Base-by-base conservation (phyloP, 495 filamentous ascomycete genomes). In the Penicillium turbatum region DNA sequence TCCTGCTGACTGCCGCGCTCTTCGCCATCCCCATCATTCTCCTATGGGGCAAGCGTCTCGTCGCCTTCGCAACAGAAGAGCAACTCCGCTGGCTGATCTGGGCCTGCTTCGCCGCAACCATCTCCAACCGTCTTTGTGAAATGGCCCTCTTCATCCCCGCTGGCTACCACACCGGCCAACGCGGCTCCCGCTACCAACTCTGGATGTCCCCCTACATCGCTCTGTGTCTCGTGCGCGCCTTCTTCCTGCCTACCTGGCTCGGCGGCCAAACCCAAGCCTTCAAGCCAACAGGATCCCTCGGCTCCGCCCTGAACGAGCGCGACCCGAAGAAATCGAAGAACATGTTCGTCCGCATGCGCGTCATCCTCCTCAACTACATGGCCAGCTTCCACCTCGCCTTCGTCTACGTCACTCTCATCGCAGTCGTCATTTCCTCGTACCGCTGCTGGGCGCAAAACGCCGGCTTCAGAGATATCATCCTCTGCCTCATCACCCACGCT, bases 41-140 rank as follows among this genome's bases (percentile, higher is more conserved):
- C 3, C 55, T 74, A 37, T 72, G 69, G 61, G 72, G 73, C 45
- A 70, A 73, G 37, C 63, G 65, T 35, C 70, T 79, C 2, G 72
- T 79, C 15, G 70, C 72, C 24, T 78, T 70, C 41, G 63, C 69
- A n/a, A 70, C 57, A 35, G 48, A 68, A 45, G 63, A 60, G 5
- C 67, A 79, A 53, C 72, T 79, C n/a, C 68, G 65, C 53, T 77
- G 72, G 72, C 66, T 75, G 36, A 75, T 78, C 50, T 72, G 75
- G 54, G 58, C 70, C n/a, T 76, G 72, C 42, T 73, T 76, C 62
- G 69, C 67, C 16, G 47, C 64, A 1, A 67, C 72, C 3, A 52
- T 76, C 29, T 39, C 62, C 52, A 72, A 72, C 60, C 69, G 72
- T 34, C 55, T 78, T 0, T 72, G 68, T 52, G 74, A 78, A 45